Percentiles rank a stretch among this genome's conserved stretches.
Evolutionary conservation across 192 early-diverging fungal species (phyloP).

Genomic region (Backusella tuberculispora): DNA sequence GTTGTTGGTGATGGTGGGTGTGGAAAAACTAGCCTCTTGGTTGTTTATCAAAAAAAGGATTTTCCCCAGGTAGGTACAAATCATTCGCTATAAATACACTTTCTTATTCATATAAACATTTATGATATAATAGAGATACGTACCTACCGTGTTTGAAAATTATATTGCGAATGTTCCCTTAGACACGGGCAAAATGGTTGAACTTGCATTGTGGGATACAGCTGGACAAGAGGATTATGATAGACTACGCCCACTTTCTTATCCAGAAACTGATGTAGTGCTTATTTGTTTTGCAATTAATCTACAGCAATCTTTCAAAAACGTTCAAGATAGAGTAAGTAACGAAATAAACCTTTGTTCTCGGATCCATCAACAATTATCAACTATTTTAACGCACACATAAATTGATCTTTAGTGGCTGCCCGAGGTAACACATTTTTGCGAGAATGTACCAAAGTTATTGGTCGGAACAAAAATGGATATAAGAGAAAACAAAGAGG

Average conservation of each 20-base stretch:
- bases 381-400: not conserved
- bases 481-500: conserved; percentile 38
- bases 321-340: conserved; percentile 74
- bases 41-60: conserved; percentile 69
- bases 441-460: conserved; percentile 49
- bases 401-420: conserved; percentile 41
- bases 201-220: conserved; percentile 76
- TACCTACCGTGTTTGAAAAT: conserved; percentile 78
- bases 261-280: conserved; percentile 71
- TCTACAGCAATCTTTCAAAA: conserved; percentile 73
- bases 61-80: conserved; percentile 77
- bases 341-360: not conserved
- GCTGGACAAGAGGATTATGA: conserved; percentile 79
- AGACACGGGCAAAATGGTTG: conserved; percentile 59
- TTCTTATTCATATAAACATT: not conserved
- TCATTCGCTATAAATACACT: not conserved
- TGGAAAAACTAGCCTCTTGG: conserved; percentile 79
- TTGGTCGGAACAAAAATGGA: conserved; percentile 58
- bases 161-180: conserved; percentile 59
- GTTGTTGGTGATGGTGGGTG: conserved; percentile 84
- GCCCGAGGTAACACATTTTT: conserved; percentile 54
- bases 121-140: conserved; percentile 53
- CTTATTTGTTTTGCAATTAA: conserved; percentile 73
- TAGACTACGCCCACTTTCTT: conserved; percentile 67
- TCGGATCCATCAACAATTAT: not conserved